These are phyloP conservation scores for Periconia digitata DNA, from an alignment of 2,329 filamentous ascomycete species.

Conservation along the genomic window DNA sequence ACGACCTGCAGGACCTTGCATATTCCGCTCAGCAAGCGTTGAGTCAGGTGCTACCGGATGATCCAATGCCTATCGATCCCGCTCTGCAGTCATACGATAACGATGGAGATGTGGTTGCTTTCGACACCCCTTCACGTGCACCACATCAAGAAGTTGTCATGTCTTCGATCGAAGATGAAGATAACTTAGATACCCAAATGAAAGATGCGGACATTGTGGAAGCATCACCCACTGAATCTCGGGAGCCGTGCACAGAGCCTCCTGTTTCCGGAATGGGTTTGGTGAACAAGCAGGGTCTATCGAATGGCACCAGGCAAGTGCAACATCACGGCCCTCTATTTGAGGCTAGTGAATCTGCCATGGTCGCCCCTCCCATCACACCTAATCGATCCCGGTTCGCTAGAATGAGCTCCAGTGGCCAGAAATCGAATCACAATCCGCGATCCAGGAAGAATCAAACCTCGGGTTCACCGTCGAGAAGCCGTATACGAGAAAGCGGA, in stretches of 20 bases:
- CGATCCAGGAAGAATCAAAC: conserved; percentile 24
- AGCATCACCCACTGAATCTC: conserved; percentile 10
- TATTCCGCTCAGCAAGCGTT: conserved; percentile 34
- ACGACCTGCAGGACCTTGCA: conserved; percentile 27
- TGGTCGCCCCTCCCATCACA: conserved; percentile 7
- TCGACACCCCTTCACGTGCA: conserved; percentile 16
- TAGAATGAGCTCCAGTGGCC: conserved; percentile 11
- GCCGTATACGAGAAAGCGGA: conserved; percentile 25
- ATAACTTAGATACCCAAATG: conserved; percentile 20
- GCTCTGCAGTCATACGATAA: conserved; percentile 27
- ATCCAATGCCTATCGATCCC: conserved; percentile 32
- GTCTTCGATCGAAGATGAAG: conserved; percentile 38
- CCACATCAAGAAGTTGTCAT: conserved; percentile 30
- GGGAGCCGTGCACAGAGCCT: conserved; percentile 27
- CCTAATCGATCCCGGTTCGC: conserved; percentile 11
- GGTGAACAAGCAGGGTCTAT: neutral
- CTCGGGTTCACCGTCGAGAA: conserved; percentile 30
- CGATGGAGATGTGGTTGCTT: conserved; percentile 16
- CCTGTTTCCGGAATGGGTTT: conserved; percentile 27
- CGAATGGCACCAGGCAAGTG: conserved; percentile 6
- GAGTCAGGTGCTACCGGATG: conserved; percentile 21
- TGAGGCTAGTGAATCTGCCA: conserved; percentile 12
- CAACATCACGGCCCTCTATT: conserved; percentile 1
- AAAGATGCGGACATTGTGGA: conserved; percentile 15
- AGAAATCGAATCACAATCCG: conserved; percentile 27